phyloP scores from a whole-genome alignment of 2,329 filamentous ascomycete genomes.

The Clarireedia monteithiana region DNA sequence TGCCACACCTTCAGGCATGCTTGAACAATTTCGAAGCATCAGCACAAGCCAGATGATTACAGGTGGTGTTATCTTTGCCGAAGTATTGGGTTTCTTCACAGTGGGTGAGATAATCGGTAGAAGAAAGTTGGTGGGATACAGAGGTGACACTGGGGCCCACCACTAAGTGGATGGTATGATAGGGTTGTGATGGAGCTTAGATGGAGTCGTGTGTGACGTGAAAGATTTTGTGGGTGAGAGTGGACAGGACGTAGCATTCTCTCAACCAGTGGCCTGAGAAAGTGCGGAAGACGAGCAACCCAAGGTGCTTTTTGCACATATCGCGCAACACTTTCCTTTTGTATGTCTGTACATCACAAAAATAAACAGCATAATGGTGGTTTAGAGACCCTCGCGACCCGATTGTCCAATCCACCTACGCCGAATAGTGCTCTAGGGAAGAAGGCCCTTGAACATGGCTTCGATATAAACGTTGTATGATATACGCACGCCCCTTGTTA shows the following conservation, averaged over 20 bases:
- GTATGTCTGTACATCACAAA: constrained; percentile 22
- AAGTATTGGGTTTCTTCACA: constrained; percentile 94
- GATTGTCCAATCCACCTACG: neutral
- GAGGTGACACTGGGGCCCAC: constrained; percentile 53
- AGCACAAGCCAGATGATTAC: constrained; percentile 62
- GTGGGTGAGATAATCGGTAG: constrained; percentile 94
- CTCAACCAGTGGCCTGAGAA: constrained; percentile 6
- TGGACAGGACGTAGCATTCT: constrained; percentile 8
- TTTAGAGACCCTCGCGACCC: constrained; percentile 9
- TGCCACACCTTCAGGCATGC: constrained; percentile 45
- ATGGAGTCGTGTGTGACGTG: neutral
- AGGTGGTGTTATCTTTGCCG: constrained; percentile 71
- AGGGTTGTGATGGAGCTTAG: neutral
- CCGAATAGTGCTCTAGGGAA: neutral
- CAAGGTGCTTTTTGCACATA: constrained; percentile 15
- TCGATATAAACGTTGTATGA: neutral
- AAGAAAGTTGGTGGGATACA: constrained; percentile 92
- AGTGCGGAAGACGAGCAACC: constrained; percentile 5
- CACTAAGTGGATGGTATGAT: constrained; percentile 36
- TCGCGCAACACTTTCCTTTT: constrained; percentile 17
- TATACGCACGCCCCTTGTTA: neutral
- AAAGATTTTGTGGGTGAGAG: neutral
- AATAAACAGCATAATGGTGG: constrained; percentile 24
- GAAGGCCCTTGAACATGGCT: neutral
- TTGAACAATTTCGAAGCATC: constrained; percentile 59